Evolutionary conservation across 2,329 filamentous ascomycete genomes (phyloP), one percentile per base, ranked within the genome.

Genomic region (Aspergillus persii): DNA sequence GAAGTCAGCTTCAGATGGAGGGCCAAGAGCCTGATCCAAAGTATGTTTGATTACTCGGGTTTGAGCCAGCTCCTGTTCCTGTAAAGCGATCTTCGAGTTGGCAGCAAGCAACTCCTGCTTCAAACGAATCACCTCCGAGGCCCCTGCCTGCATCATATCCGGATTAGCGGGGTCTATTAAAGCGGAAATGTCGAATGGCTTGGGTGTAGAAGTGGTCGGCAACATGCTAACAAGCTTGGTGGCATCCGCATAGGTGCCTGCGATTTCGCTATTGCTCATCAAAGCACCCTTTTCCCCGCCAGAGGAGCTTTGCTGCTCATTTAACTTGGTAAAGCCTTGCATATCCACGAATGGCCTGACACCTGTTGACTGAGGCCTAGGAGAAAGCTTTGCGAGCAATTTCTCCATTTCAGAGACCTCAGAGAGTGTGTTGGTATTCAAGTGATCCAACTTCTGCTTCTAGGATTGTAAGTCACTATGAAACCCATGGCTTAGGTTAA

Each of bases 301-400:
- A 53, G 88, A 75, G n/a, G 81, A 72, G 48, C 79, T 79, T 68
- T 89, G 85, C 68, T 92, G 89, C 72, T 92, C 87, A n/a, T 86
- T 85, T 51, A 94, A 81, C 71, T 88, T 89, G 57, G 88, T 85
- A 63, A 92, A 79, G 54, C 92, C 66, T 11, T 70, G 69, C 49
- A 69, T 60, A 31, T 68, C 66, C 11, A 58, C 55, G 29, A 60
- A 53, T 39, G 61, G 31, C 44, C 65, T 63, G 39, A 31, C 51
- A 36, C 53, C 56, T 48, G 64, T 60, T 15, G 59, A 49, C 29
- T 68, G 66, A 36, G 74, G 66, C 61, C 76, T 75, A 33, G 77
- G 74, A 23, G 76, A 74, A 44, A 79, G 68, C 44, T 74, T 78
- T 36, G 75, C 72, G 30, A 79, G 69, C 49, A 80, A 84, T 60